These are phyloP conservation scores for Helichrysum umbraculigerum DNA, from an alignment of 129 eudicot genomes.

Conservation along the genomic window DNA sequence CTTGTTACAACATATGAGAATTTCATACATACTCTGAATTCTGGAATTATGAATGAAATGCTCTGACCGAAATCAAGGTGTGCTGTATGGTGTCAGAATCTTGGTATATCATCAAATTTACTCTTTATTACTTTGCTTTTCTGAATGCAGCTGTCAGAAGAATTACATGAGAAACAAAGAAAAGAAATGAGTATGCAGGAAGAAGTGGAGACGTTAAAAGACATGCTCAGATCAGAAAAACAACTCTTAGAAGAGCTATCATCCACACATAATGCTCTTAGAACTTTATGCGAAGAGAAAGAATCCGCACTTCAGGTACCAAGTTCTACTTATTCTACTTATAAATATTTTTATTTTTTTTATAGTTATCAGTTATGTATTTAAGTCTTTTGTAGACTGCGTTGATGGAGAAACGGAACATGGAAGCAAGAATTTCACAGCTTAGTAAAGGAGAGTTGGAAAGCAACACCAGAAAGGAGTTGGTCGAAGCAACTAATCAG, in stretches of 20 bases:
- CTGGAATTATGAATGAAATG: neutral
- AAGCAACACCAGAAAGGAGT: constrained; percentile 68
- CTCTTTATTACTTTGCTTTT: constrained; percentile 16
- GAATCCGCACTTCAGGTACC: constrained; percentile 79
- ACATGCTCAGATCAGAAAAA: constrained; percentile 54
- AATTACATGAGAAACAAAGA: constrained; percentile 62
- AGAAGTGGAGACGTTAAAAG: constrained; percentile 71
- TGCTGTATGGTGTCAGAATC: neutral
- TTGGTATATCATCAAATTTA: neutral
- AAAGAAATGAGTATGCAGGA: constrained; percentile 55
- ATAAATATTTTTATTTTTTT: neutral
- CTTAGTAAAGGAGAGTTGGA: constrained; percentile 70
- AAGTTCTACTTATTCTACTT: neutral
- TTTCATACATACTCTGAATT: neutral
- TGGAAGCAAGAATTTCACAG: constrained; percentile 68
- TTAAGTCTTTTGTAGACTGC: constrained; percentile 45
- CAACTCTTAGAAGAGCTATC: constrained; percentile 60
- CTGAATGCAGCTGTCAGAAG: constrained; percentile 58
- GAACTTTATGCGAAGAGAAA: constrained; percentile 62
- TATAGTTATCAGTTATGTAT: neutral
- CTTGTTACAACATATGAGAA: neutral
- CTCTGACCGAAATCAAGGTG: neutral
- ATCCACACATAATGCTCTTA: constrained; percentile 50
- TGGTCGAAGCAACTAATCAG: constrained; percentile 84
- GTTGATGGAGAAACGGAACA: constrained; percentile 56